Base-by-base conservation (phyloP, 495 filamentous ascomycete genomes). In the Aspergillus incahuasiensis region DNA sequence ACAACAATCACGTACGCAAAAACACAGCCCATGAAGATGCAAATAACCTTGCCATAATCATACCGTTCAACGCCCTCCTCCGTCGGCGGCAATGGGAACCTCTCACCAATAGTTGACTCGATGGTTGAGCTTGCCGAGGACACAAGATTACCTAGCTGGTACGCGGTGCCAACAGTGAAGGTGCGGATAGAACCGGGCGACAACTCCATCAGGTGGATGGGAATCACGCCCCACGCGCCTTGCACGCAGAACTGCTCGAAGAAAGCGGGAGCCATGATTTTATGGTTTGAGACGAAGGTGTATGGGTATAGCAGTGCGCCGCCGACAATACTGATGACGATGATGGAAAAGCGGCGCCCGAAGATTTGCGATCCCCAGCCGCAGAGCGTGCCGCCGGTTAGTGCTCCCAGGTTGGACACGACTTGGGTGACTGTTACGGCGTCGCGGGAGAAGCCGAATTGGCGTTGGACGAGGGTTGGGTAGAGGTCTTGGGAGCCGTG, bases 21-120 rank as follows among this genome's bases (percentile, higher is more conserved):
- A n/a, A 95, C 92, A 60, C 89, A 92, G 3, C 82, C 92, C 88
- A 95, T 90, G 68, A 95, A 92, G 62, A 96, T 94, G 55, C 88
- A 90, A 59, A 96, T 92, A 4, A 96, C 91, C 57, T 87, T 87
- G 12, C 92, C 91, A 50, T 96, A 96, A 46, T 90, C 72, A 65
- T 92, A 96, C 24, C 90, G 74, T 5, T 74, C 73, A 40, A 60
- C 18, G 0, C 52, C 62, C 18, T 68, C 69, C 11, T 74, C 64
- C 1, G 77, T 78, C 0, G 78, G 76, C 6, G 85, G 79, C 3
- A 96, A 74, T 0, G 89, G 89, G 70, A 94, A 96, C 5, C 82
- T 78, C 70, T 91, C 80, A 35, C 91, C 90, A 57, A 92, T 86
- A 0, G 85, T 91, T 1, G 87, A 81, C 63, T 95, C 89, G 63